Evolutionary conservation across 495 filamentous ascomycete genomes (phyloP).

Genomic region (Hyaloscypha variabilis): DNA sequence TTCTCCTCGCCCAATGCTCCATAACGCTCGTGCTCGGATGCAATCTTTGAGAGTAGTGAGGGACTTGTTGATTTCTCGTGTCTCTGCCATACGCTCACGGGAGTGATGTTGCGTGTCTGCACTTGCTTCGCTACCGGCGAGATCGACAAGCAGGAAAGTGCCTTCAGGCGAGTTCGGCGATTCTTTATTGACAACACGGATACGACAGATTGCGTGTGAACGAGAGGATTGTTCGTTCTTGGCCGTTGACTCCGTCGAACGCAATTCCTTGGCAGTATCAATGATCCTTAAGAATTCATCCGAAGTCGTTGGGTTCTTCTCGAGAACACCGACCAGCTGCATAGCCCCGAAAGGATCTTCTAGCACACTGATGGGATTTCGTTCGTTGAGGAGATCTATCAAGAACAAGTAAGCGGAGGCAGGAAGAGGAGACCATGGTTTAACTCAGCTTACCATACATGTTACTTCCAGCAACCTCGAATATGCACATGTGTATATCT

Average conservation of each 20-base stretch:
- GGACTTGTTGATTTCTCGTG: slow-evolving; percentile 37
- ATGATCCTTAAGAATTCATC: slow-evolving; percentile 29
- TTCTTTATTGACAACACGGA: slow-evolving; percentile 40
- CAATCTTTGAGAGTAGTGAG: slow-evolving; percentile 38
- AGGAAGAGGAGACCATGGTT: not conserved
- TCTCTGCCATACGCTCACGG: slow-evolving; percentile 35
- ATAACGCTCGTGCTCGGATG: slow-evolving; percentile 31
- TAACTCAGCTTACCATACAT: not conserved
- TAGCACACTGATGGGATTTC: slow-evolving; percentile 28
- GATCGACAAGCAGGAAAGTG: slow-evolving; percentile 46
- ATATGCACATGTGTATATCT: slow-evolving; percentile 35
- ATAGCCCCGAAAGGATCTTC: slow-evolving; percentile 39
- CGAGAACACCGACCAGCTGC: slow-evolving; percentile 34
- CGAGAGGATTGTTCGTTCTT: slow-evolving; percentile 38
- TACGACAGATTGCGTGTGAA: slow-evolving; percentile 40
- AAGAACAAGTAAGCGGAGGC: not conserved
- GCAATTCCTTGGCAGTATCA: slow-evolving; percentile 27
- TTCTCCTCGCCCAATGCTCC: not conserved
- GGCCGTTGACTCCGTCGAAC: slow-evolving; percentile 26
- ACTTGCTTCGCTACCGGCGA: slow-evolving; percentile 47
- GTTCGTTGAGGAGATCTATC: slow-evolving; percentile 35
- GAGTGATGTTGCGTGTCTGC: slow-evolving; percentile 31
- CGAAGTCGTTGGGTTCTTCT: slow-evolving; percentile 16
- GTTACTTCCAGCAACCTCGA: slow-evolving; percentile 36
- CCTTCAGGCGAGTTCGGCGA: slow-evolving; percentile 33